A percentile compares a stretch with the other conserved stretches of the same genome.
Conservation (phyloP, 805 yeast species). For the Candida maesae region DNA sequence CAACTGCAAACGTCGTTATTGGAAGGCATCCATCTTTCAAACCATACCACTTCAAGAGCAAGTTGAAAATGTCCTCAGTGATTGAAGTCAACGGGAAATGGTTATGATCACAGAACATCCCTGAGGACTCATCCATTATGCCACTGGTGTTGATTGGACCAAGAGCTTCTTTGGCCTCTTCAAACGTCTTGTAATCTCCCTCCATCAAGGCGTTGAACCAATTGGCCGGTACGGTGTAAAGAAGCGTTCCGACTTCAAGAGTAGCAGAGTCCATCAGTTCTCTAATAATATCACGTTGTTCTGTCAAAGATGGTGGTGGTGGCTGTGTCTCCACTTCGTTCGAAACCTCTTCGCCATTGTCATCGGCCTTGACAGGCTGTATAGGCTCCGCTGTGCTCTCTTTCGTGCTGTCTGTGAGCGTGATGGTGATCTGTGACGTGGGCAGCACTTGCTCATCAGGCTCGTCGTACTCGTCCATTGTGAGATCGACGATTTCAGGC, state of each 20-base stretch:
- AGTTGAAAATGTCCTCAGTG: slow-evolving; percentile 41
- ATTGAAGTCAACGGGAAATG: slow-evolving; percentile 33
- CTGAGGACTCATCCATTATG: slow-evolving; percentile 43
- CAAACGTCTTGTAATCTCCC: slow-evolving; percentile 7
- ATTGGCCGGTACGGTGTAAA: slow-evolving; percentile 14
- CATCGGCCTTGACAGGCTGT: too few species aligned
- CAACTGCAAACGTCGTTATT: slow-evolving; percentile 34
- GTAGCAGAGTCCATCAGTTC: slow-evolving; percentile 1
- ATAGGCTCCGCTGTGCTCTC: background rate
- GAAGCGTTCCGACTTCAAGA: slow-evolving; percentile 1
- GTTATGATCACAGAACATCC: slow-evolving; percentile 37
- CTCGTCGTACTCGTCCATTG: slow-evolving; percentile 3
- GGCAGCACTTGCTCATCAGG: background rate
- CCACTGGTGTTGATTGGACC: slow-evolving; percentile 41
- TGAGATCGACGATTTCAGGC: slow-evolving; percentile 3
- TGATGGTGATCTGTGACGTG: slow-evolving; percentile 7
- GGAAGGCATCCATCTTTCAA: slow-evolving; percentile 35
- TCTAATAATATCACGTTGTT: slow-evolving; percentile 16
- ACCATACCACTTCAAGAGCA: slow-evolving; percentile 54
- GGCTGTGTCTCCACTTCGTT: background rate
- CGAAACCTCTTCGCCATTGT: background rate
- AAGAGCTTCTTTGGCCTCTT: slow-evolving; percentile 10
- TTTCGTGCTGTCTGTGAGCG: background rate
- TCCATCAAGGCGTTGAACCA: slow-evolving; percentile 18
- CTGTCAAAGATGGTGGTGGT: slow-evolving; percentile 6